Conservation (phyloP, 768 basidiomycete species). For the Suillus variegatus region DNA sequence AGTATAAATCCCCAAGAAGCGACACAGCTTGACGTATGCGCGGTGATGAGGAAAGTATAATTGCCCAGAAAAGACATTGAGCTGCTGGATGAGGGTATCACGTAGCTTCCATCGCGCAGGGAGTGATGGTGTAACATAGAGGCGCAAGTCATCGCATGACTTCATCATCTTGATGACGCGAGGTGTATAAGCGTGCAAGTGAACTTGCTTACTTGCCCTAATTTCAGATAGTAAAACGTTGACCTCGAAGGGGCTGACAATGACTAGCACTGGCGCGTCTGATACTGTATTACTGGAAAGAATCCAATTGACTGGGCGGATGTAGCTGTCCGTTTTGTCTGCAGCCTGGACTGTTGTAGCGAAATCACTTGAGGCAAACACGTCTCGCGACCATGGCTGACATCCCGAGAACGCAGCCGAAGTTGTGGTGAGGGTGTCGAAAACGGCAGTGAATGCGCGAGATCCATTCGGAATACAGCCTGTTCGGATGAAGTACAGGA, state of each 20-base stretch:
- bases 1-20: conserved; percentile 17
- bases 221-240: conserved; percentile 39
- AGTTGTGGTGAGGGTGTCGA: conserved; percentile 17
- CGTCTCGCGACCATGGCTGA: not conserved
- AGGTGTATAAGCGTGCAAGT: conserved; percentile 43
- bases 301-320: conserved; percentile 18
- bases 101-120: conserved; percentile 10
- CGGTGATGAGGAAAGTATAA: conserved; percentile 20
- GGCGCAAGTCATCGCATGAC: conserved; percentile 38
- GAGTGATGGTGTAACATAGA: conserved; percentile 27
- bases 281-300: conserved; percentile 4
- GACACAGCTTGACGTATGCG: conserved; percentile 19
- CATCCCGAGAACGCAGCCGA: not conserved
- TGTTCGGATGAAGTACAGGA: conserved; percentile 20
- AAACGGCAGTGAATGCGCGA: conserved; percentile 18
- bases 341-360: not conserved
- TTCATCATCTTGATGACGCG: conserved; percentile 32
- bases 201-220: conserved; percentile 28
- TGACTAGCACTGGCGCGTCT: conserved; percentile 22
- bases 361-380: conserved; percentile 18
- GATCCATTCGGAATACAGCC: conserved; percentile 24
- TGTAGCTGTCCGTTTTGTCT: conserved; percentile 5
- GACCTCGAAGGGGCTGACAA: conserved; percentile 42
- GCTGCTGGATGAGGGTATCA: conserved; percentile 10
- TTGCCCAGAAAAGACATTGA: conserved; percentile 28